These are phyloP conservation scores for Anthostomella pinea DNA, from an alignment of 2,329 filamentous ascomycete species.

Conservation along the genomic window DNA sequence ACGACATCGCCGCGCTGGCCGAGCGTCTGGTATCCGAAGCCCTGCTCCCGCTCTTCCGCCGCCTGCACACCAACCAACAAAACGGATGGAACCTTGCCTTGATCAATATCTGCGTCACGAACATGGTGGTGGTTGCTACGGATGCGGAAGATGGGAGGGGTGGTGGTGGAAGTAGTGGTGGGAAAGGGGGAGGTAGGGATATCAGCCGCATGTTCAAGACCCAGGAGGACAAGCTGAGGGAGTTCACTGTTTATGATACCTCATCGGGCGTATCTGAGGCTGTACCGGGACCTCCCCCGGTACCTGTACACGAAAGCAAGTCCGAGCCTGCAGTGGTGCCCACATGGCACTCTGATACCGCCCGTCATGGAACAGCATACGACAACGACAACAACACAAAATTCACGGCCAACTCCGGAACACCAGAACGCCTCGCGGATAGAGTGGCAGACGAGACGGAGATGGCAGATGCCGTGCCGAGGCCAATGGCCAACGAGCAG, in stretches of 20 bases:
- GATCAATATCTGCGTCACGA: conserved; percentile 83
- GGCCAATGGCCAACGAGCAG: too few relatives aligned
- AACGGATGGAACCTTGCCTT: conserved; percentile 77
- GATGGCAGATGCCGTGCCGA: conserved; percentile 5
- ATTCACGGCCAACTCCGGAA: too few relatives aligned
- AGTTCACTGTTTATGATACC: conserved; percentile 58
- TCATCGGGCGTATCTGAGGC: too few relatives aligned
- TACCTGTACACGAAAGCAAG: conserved; percentile 4
- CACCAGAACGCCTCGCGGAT: background rate
- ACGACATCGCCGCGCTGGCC: conserved; percentile 57
- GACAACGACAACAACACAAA: too few relatives aligned
- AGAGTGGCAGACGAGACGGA: background rate
- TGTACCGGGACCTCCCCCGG: too few relatives aligned
- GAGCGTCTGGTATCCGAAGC: conserved; percentile 67
- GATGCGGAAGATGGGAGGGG: conserved; percentile 43
- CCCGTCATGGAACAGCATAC: too few relatives aligned
- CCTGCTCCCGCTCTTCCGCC: conserved; percentile 70
- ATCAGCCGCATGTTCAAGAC: conserved; percentile 79
- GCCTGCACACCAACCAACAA: conserved; percentile 64
- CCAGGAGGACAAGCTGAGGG: conserved; percentile 66
- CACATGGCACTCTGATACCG: too few relatives aligned
- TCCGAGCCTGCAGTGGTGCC: background rate
- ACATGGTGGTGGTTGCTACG: conserved; percentile 61
- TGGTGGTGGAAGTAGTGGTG: conserved; percentile 26
- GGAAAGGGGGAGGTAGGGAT: conserved; percentile 67